Evolutionary conservation across 768 basidiomycete species (phyloP).

Genomic region (Serendipita sp.): DNA sequence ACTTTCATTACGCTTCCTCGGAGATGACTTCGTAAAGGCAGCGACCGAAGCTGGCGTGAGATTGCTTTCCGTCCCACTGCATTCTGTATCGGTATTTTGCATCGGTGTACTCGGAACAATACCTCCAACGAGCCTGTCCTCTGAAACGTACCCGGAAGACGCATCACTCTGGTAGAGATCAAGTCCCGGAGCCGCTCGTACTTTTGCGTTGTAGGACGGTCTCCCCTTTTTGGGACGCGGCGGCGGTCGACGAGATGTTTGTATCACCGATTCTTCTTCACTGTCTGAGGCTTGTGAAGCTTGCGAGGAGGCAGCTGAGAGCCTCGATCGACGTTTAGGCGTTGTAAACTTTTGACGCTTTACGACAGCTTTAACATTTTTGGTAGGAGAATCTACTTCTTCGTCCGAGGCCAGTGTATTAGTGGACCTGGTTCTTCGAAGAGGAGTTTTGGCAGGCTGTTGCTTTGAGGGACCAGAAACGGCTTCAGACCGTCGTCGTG

Average conservation of each 20-base stretch:
- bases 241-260: neutral
- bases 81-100: neutral
- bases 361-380: neutral
- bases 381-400: neutral
- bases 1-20: neutral
- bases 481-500: too few relatives aligned
- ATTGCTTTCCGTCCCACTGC: neutral
- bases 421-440: neutral
- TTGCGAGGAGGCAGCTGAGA: neutral
- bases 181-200: neutral
- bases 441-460: too few relatives aligned
- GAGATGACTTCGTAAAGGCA: neutral
- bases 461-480: too few relatives aligned
- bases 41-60: neutral
- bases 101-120: neutral
- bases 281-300: neutral
- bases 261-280: neutral
- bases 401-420: neutral
- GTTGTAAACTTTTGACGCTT: neutral
- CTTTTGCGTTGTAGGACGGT: constrained; percentile 1
- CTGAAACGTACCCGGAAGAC: neutral
- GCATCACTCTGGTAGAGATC: neutral
- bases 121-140: neutral
- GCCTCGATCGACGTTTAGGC: neutral
- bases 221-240: neutral